Base-by-base conservation (phyloP, 2,329 filamentous ascomycete genomes). In the Pyrenophora graminea region DNA sequence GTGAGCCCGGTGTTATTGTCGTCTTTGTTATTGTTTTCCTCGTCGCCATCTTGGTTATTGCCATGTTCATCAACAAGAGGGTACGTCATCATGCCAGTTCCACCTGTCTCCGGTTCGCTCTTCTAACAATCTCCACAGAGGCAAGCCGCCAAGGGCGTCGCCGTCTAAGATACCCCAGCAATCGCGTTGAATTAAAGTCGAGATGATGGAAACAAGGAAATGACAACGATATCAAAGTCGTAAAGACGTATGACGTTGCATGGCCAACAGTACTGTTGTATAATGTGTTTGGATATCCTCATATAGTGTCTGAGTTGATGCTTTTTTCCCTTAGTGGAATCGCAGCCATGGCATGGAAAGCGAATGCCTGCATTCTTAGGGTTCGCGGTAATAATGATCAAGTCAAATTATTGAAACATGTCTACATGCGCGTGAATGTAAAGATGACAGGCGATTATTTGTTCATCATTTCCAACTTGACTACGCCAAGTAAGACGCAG, bases 11-110 rank as follows among this genome's bases (percentile, higher is more conserved):
- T 70, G 82, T 86, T 56, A 77, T 87, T 43, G 74, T 86, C 58
- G 84, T 87, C 49, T 84, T 87, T 72, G 78, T 74, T 70, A 83
- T 87, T 61, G 76, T 85, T 69, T 82, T 82, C 64, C 62, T 84
- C 53, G 80, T 87, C 58, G 77, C 55, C 33, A 48, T 79, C 53
- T 78, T 82, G 21, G 67, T 87, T 41, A 56, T 79, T 48, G 61
- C 65, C 42, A 75, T 86, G 34, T 79, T 81, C 65, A 62, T 81
- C 55, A 76, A 77, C 57, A 77, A 79, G 55, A 75, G 70, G 63
- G 68, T 79, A 66, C 39, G 63, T 48, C 18, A 6, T 21, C 8
- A 36, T 33, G 21, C 31, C 6, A 3, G 19, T 8, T 21, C 18
- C 21, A 38, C 18, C 12, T 30, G 2, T 9, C 6, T 45, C 19